phyloP scores from a whole-genome alignment of 768 basidiomycete species.

The Lyophyllum decastes region DNA sequence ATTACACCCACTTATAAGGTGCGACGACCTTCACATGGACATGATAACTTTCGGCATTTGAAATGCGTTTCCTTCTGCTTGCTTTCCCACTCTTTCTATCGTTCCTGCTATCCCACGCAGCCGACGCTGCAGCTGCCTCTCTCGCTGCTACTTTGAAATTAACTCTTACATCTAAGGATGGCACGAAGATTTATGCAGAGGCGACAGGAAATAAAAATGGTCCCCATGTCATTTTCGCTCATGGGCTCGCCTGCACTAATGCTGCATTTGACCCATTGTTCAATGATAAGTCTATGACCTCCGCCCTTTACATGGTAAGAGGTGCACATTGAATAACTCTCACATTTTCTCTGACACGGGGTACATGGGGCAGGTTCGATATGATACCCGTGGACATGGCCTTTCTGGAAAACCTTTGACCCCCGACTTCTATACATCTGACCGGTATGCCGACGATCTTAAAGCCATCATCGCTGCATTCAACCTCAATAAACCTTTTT shows the following conservation, averaged over 20 bases:
- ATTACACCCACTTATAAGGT: neutral
- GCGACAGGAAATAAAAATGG: constrained; percentile 5
- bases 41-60: neutral
- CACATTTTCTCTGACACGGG: neutral
- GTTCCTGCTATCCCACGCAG: neutral
- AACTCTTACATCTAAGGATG: constrained; percentile 2
- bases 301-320: constrained; percentile 8
- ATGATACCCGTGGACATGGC: constrained; percentile 35
- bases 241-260: constrained; percentile 7
- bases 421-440: constrained; percentile 26
- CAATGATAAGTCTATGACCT: neutral
- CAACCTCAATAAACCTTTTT: constrained; percentile 25
- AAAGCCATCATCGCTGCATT: constrained; percentile 29
- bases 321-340: neutral
- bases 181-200: constrained; percentile 6
- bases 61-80: neutral
- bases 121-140: neutral
- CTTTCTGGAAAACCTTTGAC: constrained; percentile 32
- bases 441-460: constrained; percentile 33
- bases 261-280: constrained; percentile 11
- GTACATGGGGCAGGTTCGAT: constrained; percentile 25
- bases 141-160: neutral
- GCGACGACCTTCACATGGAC: neutral
- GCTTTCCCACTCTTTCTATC: neutral
- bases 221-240: constrained; percentile 13